Conservation (phyloP, 2,329 filamentous ascomycete genomes). For the Zasmidium cellare region DNA sequence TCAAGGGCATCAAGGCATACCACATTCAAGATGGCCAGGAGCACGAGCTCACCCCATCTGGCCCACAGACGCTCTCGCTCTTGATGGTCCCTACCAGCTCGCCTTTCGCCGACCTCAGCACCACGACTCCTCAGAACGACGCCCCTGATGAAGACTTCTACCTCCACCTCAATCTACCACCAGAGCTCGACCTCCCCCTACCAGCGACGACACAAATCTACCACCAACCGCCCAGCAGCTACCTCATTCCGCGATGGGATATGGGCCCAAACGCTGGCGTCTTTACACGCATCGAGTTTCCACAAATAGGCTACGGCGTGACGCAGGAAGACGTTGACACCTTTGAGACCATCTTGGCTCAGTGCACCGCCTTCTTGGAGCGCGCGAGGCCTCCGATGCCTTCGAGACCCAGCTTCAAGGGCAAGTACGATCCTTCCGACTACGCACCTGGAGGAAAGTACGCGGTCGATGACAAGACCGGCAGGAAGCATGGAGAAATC, state of each 20-base stretch:
- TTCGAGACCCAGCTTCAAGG: conserved; percentile 31
- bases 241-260: conserved; percentile 94
- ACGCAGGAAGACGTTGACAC: conserved; percentile 92
- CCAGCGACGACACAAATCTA: conserved; percentile 97
- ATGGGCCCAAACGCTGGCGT: conserved; percentile 82
- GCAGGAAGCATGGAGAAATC: conserved; percentile 65
- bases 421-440: conserved; percentile 74
- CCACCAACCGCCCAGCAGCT: conserved; percentile 88
- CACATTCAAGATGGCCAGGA: conserved; percentile 88
- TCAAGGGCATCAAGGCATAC: conserved; percentile 86
- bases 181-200: conserved; percentile 88
- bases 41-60: conserved; percentile 75
- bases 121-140: conserved; percentile 58
- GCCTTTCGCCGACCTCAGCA: conserved; percentile 59
- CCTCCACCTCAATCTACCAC: conserved; percentile 89
- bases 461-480: conserved; percentile 51
- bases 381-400: conserved; percentile 64
- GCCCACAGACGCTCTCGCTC: conserved; percentile 86
- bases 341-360: conserved; percentile 96
- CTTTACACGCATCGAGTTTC: conserved; percentile 93
- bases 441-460: conserved; percentile 71
- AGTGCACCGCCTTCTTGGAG: conserved; percentile 94
- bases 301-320: conserved; percentile 67
- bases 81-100: conserved; percentile 94
- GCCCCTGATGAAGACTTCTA: conserved; percentile 86